Evolutionary conservation across 306 rosid genomes (phyloP), one percentile per base, ranked within the genome.

Genomic region (Castanospermum australe): DNA sequence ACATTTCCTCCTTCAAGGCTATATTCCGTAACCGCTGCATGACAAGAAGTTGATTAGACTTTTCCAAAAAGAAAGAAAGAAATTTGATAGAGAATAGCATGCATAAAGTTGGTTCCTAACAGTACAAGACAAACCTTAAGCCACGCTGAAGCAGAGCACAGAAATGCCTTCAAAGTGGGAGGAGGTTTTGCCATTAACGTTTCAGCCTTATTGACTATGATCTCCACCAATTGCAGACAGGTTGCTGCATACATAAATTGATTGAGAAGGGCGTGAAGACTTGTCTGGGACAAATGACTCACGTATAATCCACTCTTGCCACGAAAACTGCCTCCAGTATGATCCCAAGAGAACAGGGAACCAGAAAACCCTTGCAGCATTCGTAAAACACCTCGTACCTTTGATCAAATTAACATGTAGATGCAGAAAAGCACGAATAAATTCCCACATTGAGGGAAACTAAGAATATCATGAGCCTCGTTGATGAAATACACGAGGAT

Each of bases 311-410:
- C 91, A 24, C 56, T 82, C 82, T 95, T 87, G 55, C 79, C 86
- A 60, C 80, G 76, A 75, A 89, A 95, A 67, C 75, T 32, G 33
- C 79, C 86, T 38, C 32, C 88, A 35, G 7, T 67, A 1, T 65
- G 71, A 52, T 92, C 94, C 99, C 99, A 95, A 62, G 11, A 77
- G 77, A 95, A 95, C 7, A 90, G 51, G 41, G 93, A 81, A 69
- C 97, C 78, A 4, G 94, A 86, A 84, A 88, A 88, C 60, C 99
- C 99, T 90, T 95, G 99, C 51, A 95, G 75, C 88, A 91, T 95
- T 85, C 92, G 92, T 13, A 95, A 83, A 77, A 92, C 92, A 67
- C 96, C 89, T 20, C 92, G 91, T n/a, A 95, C 97, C 99, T 94
- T 79, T 25, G 8, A 77, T 52, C 8, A 74, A 79, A 56, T 76